Evolutionary conservation across 23 red algal genomes (phyloP), one percentile per base, ranked within the genome.

Genomic region (Porphyridium purpureum): DNA sequence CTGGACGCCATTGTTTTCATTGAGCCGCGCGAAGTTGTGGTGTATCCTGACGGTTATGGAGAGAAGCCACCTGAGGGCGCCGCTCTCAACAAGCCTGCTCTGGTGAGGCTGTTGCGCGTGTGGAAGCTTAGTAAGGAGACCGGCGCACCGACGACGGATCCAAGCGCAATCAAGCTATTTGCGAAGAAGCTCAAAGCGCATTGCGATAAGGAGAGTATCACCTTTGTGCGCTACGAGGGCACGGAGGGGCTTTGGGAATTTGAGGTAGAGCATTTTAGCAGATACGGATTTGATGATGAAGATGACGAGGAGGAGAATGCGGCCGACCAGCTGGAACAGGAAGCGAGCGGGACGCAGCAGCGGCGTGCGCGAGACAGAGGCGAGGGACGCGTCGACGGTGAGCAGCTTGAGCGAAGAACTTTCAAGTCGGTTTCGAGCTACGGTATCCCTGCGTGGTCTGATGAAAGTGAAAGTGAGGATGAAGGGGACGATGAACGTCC

Each of bases 211-310:
- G 62, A 73, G 25, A 74, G 73, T 1, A 42, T 93, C 21, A 61
- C 49, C 21, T 93, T 80, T 48, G 35, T 72, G 21, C 60, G 73
- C 7, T 93, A 93, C 33, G 84, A 93, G 31, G 84, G 67, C 0
- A 42, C 36, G 8, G 69, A 54, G 53, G 84, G 75, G 29, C 67
- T 70, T 11, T 93, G 84, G 84, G 49, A 33, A 14, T 93, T 93
- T 70, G 59, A 61, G 47, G 65, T 65, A 24, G 28, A 65, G 27
- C 31, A 55, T 9, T 93, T 93, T 21, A 44, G 38, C 38, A 11
- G 38, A 17, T 44, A 44, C 38, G 11, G 17, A 11, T 11, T 44
- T 44, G 38, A 44, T 44, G 38, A 44, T n/a, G n/a, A n/a, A n/a
- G n/a, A n/a, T n/a, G n/a, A n/a, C n/a, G n/a, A n/a, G n/a, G n/a